Evolutionary conservation across 148 eudicot species (phyloP).

Genomic region (Dianthus caryophyllus): DNA sequence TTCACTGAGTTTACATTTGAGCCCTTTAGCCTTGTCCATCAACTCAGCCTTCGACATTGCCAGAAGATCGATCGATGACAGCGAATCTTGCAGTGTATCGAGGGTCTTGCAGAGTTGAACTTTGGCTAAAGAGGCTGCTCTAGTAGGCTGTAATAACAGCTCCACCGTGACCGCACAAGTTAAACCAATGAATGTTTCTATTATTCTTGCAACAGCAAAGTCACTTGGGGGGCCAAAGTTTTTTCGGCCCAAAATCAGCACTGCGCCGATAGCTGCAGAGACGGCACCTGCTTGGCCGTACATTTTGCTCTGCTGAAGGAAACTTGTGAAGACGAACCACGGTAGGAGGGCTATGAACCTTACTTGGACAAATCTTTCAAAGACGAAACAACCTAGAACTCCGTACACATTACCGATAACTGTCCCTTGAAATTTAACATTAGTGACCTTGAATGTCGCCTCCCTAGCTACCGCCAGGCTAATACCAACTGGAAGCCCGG

Average conservation of each 20-base stretch:
- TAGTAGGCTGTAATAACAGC: slow-evolving; percentile 49
- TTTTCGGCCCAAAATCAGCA: slow-evolving; percentile 58
- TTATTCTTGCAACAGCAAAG: slow-evolving; percentile 65
- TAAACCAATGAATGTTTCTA: slow-evolving; percentile 68
- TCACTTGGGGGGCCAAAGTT: slow-evolving; percentile 60
- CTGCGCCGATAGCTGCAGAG: slow-evolving; percentile 82
- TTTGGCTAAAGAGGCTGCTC: slow-evolving; percentile 68
- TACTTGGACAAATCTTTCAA: slow-evolving; percentile 39
- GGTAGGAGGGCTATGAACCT: slow-evolving; percentile 70
- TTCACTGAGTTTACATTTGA: slow-evolving; percentile 35
- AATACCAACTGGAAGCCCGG: slow-evolving; percentile 68
- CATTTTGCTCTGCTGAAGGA: slow-evolving; percentile 57
- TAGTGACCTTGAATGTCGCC: slow-evolving; percentile 61
- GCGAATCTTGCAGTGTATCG: slow-evolving; percentile 22
- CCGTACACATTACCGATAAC: slow-evolving; percentile 71
- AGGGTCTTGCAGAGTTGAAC: slow-evolving; percentile 43
- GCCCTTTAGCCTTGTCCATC: slow-evolving; percentile 26
- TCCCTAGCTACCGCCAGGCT: slow-evolving; percentile 56
- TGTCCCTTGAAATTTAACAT: slow-evolving; percentile 71
- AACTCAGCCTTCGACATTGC: slow-evolving; percentile 10
- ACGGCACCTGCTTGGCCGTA: slow-evolving; percentile 76
- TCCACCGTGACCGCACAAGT: slow-evolving; percentile 56
- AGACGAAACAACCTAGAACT: slow-evolving; percentile 63
- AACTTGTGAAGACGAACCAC: slow-evolving; percentile 67
- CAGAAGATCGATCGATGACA: slow-evolving; percentile 29